Percentiles rank a stretch among this genome's conserved stretches.
Conservation (phyloP, 257 asterid species). For the Nicotiana noctiflora region DNA sequence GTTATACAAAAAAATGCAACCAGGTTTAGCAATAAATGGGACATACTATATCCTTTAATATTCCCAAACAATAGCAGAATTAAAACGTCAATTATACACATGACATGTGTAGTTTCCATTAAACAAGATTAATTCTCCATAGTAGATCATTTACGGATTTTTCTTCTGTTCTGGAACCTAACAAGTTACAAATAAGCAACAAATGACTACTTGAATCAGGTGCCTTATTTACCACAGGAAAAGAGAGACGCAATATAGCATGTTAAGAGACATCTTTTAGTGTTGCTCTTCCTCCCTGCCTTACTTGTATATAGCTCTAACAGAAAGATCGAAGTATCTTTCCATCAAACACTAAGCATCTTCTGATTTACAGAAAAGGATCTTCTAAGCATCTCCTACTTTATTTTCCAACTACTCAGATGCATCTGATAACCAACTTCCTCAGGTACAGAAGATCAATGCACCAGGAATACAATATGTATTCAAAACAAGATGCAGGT, state of each 20-base stretch:
- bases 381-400: not conserved
- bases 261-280: not conserved
- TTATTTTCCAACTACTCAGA: not conserved
- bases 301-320: not conserved
- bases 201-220: not conserved
- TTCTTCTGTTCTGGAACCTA: slow-evolving; percentile 2
- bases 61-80: not conserved
- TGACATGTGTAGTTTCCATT: not conserved
- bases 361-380: not conserved
- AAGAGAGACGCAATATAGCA: not conserved
- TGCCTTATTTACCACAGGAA: not conserved
- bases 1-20: not conserved
- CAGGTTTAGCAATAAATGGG: not conserved
- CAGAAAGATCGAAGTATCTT: not conserved
- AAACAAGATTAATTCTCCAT: not conserved
- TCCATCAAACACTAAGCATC: not conserved
- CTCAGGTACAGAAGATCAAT: not conserved
- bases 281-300: not conserved
- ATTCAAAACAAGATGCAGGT: slow-evolving; percentile 1
- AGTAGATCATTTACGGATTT: not conserved
- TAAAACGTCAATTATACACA: not conserved
- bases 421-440: not conserved
- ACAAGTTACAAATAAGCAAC: not conserved
- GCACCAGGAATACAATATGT: not conserved
- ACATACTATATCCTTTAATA: not conserved